Conservation (phyloP, 2,329 filamentous ascomycete genomes). For the Alternaria atra region DNA sequence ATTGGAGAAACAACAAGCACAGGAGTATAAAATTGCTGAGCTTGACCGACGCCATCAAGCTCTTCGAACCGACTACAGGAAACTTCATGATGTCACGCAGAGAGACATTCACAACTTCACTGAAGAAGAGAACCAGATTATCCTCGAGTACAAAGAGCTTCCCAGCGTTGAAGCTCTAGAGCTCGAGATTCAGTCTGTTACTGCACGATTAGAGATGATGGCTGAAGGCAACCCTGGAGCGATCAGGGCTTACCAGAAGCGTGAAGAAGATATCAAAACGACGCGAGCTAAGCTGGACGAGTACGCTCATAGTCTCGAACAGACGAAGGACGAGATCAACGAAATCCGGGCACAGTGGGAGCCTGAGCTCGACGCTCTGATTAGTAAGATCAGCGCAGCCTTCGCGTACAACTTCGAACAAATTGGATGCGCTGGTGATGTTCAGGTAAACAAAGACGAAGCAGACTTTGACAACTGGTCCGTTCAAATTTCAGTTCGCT, state of each 20-base stretch:
- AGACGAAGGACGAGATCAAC: conserved; percentile 67
- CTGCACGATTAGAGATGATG: conserved; percentile 79
- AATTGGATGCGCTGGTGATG: conserved; percentile 93
- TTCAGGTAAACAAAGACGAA: conserved; percentile 84
- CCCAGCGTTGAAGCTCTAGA: conserved; percentile 67
- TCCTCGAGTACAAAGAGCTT: conserved; percentile 29
- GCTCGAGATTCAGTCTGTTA: conserved; percentile 76
- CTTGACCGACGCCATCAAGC: conserved; percentile 24
- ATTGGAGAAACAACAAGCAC: conserved; percentile 45
- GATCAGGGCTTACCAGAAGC: conserved; percentile 71
- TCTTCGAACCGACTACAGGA: conserved; percentile 21
- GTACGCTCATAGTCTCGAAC: conserved; percentile 64
- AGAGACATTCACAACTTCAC: conserved; percentile 29
- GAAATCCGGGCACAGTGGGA: conserved; percentile 80
- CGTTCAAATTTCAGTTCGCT: conserved; percentile 93
- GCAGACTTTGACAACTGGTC: conserved; percentile 94
- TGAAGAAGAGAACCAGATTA: conserved; percentile 35
- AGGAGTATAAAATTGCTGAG: conserved; percentile 24
- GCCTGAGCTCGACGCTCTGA: conserved; percentile 78
- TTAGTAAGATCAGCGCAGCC: conserved; percentile 84
- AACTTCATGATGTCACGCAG: conserved; percentile 28
- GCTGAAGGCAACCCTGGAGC: conserved; percentile 79
- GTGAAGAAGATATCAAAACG: conserved; percentile 69
- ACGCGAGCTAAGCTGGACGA: conserved; percentile 68
- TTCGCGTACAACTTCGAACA: conserved; percentile 94